These are phyloP conservation scores for Fragaria ananassa DNA, from an alignment of 306 rosid genomes.

Conservation along the genomic window DNA sequence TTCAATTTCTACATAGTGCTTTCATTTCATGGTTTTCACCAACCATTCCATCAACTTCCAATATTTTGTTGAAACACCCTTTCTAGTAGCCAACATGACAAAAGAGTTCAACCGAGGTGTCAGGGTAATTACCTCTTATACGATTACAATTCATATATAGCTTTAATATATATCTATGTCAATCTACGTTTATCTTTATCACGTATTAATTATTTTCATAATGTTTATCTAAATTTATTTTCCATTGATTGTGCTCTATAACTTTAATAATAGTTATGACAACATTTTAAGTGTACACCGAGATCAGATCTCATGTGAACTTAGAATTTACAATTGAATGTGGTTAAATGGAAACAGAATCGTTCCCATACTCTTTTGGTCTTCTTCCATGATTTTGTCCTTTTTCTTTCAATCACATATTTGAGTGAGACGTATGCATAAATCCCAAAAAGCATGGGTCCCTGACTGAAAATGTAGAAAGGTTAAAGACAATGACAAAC, in stretches of 20 bases:
- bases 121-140: neutral
- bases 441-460: neutral
- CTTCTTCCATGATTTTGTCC: neutral
- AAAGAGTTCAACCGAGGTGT: neutral
- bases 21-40: neutral
- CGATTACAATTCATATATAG: too few species aligned
- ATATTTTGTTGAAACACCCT: neutral
- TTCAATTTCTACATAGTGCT: neutral
- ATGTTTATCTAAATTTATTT: too few species aligned
- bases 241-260: too few species aligned
- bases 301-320: neutral
- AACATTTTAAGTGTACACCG: too few species aligned
- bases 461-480: neutral
- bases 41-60: neutral
- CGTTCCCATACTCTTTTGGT: neutral
- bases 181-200: too few species aligned
- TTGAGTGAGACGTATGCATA: neutral
- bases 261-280: too few species aligned
- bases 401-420: neutral
- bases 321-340: too few species aligned
- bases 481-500: neutral
- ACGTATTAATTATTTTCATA: too few species aligned
- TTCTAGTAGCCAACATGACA: neutral
- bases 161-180: too few species aligned
- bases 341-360: neutral